These are phyloP conservation scores for Ilex aquifolium DNA, from an alignment of 257 asterid genomes.

Conservation along the genomic window DNA sequence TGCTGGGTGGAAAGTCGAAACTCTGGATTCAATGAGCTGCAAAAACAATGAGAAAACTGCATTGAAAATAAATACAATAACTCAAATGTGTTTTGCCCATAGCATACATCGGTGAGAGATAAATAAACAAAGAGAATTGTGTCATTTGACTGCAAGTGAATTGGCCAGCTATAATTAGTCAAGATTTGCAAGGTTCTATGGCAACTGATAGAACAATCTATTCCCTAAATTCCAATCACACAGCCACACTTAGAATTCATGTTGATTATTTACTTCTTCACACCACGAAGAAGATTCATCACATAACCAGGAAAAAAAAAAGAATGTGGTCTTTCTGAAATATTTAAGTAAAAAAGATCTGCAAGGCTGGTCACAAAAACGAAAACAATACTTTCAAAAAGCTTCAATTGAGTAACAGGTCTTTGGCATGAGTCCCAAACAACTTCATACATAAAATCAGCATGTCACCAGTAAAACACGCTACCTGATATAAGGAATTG, in stretches of 20 bases:
- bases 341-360: neutral
- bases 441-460: too few species aligned
- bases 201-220: neutral
- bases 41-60: neutral
- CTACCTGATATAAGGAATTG: conserved; percentile 83
- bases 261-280: too few species aligned
- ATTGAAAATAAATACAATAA: neutral
- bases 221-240: too few species aligned
- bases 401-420: too few species aligned
- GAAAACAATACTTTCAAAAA: neutral
- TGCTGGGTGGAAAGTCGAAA: conserved; percentile 53
- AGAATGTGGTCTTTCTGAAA: neutral
- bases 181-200: neutral
- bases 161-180: too few species aligned
- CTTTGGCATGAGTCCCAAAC: too few species aligned
- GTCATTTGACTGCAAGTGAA: neutral
- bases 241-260: too few species aligned
- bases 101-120: neutral
- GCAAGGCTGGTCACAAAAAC: neutral
- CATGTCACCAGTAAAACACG: too few species aligned
- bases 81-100: too few species aligned
- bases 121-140: neutral
- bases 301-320: too few species aligned
- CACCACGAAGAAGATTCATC: too few species aligned
- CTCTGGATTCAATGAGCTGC: conserved; percentile 90